Percentiles rank a stretch among this genome's conserved stretches.
Evolutionary conservation across 1,139 yeast genomes (phyloP).

Genomic region (Yamadazyma epiphylla): DNA sequence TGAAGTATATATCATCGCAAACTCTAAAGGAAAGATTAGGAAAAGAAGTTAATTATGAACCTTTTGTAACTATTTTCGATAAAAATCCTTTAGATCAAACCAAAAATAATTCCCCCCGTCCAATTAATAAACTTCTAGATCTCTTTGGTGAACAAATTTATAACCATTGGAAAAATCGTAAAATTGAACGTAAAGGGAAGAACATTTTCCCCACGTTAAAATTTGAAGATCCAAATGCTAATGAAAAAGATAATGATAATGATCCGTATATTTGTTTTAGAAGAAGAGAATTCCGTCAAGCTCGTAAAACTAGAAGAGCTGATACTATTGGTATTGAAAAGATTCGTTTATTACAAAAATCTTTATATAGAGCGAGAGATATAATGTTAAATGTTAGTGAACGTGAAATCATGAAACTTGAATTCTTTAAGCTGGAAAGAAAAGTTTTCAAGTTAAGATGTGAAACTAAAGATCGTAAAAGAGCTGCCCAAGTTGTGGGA

Average conservation of each 20-base stretch:
- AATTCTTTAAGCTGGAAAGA: conserved; percentile 55
- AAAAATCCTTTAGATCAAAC: conserved; percentile 32
- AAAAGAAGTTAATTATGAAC: conserved; percentile 36
- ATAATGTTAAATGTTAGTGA: conserved; percentile 67
- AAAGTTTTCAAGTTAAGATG: conserved; percentile 69
- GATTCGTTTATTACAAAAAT: conserved; percentile 67
- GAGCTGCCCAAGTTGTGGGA: conserved; percentile 71
- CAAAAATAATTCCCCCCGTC: conserved; percentile 26
- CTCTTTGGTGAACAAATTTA: conserved; percentile 67
- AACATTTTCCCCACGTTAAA: conserved; percentile 70
- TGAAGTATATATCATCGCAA: conserved; percentile 35
- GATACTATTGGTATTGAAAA: conserved; percentile 90
- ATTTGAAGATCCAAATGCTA: conserved; percentile 74
- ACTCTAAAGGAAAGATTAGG: conserved; percentile 37
- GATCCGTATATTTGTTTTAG: conserved; percentile 97
- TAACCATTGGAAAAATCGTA: conserved; percentile 77
- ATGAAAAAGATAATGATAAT: conserved; percentile 81
- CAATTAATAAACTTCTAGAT: conserved; percentile 52
- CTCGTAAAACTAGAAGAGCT: conserved; percentile 93
- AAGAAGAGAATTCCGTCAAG: conserved; percentile 92
- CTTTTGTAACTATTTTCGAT: conserved; percentile 50
- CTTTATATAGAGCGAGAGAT: conserved; percentile 73
- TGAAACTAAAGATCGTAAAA: conserved; percentile 67
- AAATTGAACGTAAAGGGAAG: conserved; percentile 67
- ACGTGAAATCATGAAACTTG: conserved; percentile 64